Percentiles rank a stretch among this genome's conserved stretches.
phyloP scores from a whole-genome alignment of 2,329 filamentous ascomycete genomes.

The Alternaria alternata region DNA sequence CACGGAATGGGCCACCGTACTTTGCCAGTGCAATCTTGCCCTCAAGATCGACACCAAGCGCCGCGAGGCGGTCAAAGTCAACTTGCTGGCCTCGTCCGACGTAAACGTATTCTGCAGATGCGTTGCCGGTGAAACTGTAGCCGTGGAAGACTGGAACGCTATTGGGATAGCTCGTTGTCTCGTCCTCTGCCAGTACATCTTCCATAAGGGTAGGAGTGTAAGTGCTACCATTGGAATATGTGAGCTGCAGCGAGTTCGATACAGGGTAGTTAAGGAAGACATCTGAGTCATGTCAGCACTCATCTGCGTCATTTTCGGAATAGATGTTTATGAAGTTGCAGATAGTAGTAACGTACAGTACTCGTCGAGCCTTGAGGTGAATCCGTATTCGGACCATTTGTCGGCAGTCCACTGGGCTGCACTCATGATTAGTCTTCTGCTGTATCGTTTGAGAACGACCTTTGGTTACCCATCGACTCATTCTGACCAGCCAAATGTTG shows the following conservation, averaged over 20 bases:
- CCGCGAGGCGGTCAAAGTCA: slow-evolving; percentile 56
- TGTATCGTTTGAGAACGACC: not conserved
- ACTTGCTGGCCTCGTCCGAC: slow-evolving; percentile 54
- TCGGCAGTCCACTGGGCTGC: slow-evolving; percentile 52
- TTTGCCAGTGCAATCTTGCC: slow-evolving; percentile 59
- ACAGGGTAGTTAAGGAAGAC: slow-evolving; percentile 52
- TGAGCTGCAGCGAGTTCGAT: slow-evolving; percentile 45
- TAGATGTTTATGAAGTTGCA: not conserved
- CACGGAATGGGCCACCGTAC: slow-evolving; percentile 57
- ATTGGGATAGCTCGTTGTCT: slow-evolving; percentile 49
- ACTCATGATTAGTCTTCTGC: not conserved
- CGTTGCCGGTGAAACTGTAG: slow-evolving; percentile 57
- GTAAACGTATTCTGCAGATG: slow-evolving; percentile 58
- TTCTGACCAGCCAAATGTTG: slow-evolving; percentile 46
- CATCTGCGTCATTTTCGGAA: not conserved
- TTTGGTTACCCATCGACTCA: slow-evolving; percentile 37
- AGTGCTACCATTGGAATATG: slow-evolving; percentile 46
- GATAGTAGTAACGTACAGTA: slow-evolving; percentile 34
- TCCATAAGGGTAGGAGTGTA: slow-evolving; percentile 43
- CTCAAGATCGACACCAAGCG: slow-evolving; percentile 54
- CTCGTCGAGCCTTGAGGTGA: slow-evolving; percentile 48
- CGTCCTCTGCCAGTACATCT: slow-evolving; percentile 45
- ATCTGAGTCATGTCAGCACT: slow-evolving; percentile 24
- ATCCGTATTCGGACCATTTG: slow-evolving; percentile 47
- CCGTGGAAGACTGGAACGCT: slow-evolving; percentile 58